Evolutionary conservation across 441 rosid species (phyloP).

Genomic region (Eruca vesicaria): DNA sequence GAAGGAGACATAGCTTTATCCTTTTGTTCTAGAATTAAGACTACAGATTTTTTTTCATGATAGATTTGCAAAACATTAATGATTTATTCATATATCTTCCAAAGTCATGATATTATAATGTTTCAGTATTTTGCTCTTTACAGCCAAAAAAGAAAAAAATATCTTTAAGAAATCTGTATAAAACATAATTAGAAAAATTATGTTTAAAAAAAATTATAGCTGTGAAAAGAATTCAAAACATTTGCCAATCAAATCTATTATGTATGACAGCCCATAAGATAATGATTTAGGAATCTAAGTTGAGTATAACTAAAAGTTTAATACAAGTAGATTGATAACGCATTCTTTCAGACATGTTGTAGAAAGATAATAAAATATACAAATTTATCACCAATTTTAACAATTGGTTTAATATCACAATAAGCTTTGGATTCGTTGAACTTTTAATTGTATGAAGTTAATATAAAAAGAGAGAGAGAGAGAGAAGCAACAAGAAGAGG

Average conservation of each 20-base stretch:
- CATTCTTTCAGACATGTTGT: not conserved
- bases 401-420: not conserved
- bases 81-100: not conserved
- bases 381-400: not conserved
- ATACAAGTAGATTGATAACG: not conserved
- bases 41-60: not conserved
- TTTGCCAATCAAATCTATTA: not conserved
- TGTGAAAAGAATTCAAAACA: not conserved
- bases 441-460: not conserved
- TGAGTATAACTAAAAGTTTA: not conserved
- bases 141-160: not conserved
- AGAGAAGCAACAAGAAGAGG: not conserved
- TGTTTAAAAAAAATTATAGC: not conserved
- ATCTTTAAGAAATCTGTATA: not conserved
- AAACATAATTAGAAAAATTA: not conserved
- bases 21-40: not conserved
- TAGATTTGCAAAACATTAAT: not conserved
- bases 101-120: not conserved
- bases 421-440: slow-evolving; percentile 28
- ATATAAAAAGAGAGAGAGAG: not conserved
- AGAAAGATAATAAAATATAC: not conserved
- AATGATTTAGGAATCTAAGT: not conserved
- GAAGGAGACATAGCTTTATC: not conserved
- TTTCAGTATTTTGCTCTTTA: not conserved
- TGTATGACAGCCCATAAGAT: not conserved